These are phyloP conservation scores for Geotrichum cucujoidarum DNA, from an alignment of 1,139 yeast genomes.

Conservation along the genomic window DNA sequence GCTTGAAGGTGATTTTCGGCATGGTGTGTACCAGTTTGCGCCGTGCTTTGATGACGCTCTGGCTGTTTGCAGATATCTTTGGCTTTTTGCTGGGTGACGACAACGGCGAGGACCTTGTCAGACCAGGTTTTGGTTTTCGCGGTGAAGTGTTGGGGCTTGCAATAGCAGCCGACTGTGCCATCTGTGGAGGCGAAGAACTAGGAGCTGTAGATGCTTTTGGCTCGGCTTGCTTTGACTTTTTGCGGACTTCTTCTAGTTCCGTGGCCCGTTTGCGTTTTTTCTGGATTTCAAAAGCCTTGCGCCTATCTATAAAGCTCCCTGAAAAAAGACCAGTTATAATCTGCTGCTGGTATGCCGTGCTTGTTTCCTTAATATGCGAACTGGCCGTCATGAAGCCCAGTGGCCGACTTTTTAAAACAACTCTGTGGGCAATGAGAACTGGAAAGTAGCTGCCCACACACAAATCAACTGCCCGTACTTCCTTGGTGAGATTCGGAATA, in stretches of 20 bases:
- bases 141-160: neutral
- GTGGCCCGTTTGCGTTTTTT: neutral
- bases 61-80: neutral
- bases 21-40: constrained; percentile 8
- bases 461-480: neutral
- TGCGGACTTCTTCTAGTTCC: neutral
- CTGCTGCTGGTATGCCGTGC: neutral
- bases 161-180: neutral
- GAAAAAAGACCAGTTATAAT: constrained; percentile 4
- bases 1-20: constrained; percentile 4
- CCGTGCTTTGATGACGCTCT: neutral
- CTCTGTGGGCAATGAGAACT: constrained; percentile 6
- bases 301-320: neutral
- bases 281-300: neutral
- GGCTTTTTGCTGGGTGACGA: too few species aligned
- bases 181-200: neutral
- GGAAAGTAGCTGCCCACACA: constrained; percentile 5
- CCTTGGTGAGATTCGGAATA: constrained; percentile 6
- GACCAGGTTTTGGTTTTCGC: neutral
- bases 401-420: constrained; percentile 8
- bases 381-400: constrained; percentile 12
- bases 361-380: neutral
- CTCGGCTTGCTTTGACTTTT: neutral
- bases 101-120: neutral
- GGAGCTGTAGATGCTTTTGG: neutral